Evolutionary conservation across 1,139 yeast genomes (phyloP).

Genomic region (Candida sp.): DNA sequence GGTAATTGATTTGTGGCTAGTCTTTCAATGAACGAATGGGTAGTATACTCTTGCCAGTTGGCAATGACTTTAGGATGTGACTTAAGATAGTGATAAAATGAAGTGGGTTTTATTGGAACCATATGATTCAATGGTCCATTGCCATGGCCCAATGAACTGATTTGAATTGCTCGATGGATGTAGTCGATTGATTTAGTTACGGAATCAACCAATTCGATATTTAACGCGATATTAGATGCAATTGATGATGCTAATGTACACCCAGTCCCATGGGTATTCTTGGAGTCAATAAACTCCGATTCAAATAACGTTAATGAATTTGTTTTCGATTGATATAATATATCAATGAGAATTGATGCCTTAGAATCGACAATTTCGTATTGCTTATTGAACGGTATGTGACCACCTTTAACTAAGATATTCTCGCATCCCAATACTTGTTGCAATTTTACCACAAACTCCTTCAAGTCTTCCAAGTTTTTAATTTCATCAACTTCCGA

Average conservation of each 20-base stretch:
- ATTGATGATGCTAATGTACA: conserved; percentile 85
- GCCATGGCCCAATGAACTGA: conserved; percentile 50
- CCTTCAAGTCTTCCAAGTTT: conserved; percentile 11
- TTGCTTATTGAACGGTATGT: conserved; percentile 48
- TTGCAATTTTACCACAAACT: conserved; percentile 44
- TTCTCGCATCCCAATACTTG: conserved; percentile 42
- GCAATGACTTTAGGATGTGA: conserved; percentile 53
- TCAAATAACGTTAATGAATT: conserved; percentile 41
- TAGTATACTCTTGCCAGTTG: conserved; percentile 55
- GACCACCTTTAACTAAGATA: conserved; percentile 83
- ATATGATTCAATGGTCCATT: conserved; percentile 74
- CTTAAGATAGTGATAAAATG: conserved; percentile 48
- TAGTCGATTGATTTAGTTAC: conserved; percentile 58
- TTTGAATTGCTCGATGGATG: conserved; percentile 63
- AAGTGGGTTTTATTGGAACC: conserved; percentile 6
- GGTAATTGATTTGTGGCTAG: conserved; percentile 54
- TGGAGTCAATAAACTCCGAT: conserved; percentile 47
- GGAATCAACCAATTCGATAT: conserved; percentile 41
- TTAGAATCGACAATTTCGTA: conserved; percentile 13
- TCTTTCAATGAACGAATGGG: conserved; percentile 59
- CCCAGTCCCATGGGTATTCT: conserved; percentile 86
- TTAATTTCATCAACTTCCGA: conserved; percentile 10
- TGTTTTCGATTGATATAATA: conserved; percentile 48
- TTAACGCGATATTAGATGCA: conserved; percentile 69
- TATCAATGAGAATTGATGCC: conserved; percentile 45